Evolutionary conservation across 345 rosid species (phyloP), one percentile per base, ranked within the genome.

Genomic region (Acer yangbiense): DNA sequence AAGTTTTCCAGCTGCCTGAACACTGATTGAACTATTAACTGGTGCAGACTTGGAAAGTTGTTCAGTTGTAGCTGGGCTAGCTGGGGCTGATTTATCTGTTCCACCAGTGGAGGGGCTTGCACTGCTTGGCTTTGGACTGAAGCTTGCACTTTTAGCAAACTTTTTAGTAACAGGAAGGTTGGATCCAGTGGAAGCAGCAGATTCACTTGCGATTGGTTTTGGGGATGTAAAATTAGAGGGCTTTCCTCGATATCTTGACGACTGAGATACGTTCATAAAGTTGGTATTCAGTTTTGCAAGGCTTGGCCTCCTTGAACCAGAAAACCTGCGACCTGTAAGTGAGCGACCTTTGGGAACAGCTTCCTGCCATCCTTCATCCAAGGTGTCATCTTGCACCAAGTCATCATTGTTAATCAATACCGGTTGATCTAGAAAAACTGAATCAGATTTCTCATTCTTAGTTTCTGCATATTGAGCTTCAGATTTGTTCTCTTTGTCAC

Each of bases 361-460:
- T 92, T 96, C 98, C 87, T 96, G 98, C 99, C 99, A 96, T 79
- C 99, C 99, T 88, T 96, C 97, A 82, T 96, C 95, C 10, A 93
- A 87, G 61, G 77, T 85, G 58, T 92, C 94, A 63, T 88, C 92
- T 52, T 78, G 90, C 50, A 65, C 72, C 0, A 69, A 70, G 72
- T 85, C 79, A 62, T 86, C 89, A 68, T 32, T 77, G 66, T 75
- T 82, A 60, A 78, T 82, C 77, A 77, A 29, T 32, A 73, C 44
- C 23, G 75, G 64, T 71, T 91, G 85, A 72, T 83, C 88, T 69
- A 75, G 86, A 41, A 83, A 84, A 86, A 50, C 70, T 54, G 87
- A 73, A 86, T 87, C 92, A 71, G 77, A 76, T 75, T 87, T 89
- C 29, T 87, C 93, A 68, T 83, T 84, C 55, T 76, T 82, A 76